Conservation (phyloP, 768 basidiomycete genomes). For the Boletus rubroflammeus region DNA sequence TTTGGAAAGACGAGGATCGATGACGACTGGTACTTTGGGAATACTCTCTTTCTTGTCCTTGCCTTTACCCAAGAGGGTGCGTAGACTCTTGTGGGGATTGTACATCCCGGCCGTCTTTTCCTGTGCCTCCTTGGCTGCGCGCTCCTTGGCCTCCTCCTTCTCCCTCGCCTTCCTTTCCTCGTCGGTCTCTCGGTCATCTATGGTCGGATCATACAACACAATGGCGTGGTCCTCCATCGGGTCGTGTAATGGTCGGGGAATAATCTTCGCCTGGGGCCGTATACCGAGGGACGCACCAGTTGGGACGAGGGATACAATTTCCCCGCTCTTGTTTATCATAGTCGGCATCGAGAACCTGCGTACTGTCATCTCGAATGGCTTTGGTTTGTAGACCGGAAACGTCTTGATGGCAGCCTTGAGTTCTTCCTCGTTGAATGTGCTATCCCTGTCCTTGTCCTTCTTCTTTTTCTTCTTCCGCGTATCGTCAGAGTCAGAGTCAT, state of each 20-base stretch:
- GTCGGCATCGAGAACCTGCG: slow-evolving; percentile 81
- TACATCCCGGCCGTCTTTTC: slow-evolving; percentile 72
- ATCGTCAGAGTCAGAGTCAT: slow-evolving; percentile 54
- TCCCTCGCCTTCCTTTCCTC: slow-evolving; percentile 74
- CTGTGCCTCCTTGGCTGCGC: slow-evolving; percentile 57
- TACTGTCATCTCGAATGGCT: slow-evolving; percentile 59
- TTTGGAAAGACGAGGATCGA: slow-evolving; percentile 83
- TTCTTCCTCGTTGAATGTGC: slow-evolving; percentile 61
- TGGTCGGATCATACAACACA: slow-evolving; percentile 94
- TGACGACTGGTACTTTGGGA: slow-evolving; percentile 92
- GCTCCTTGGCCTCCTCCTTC: slow-evolving; percentile 67
- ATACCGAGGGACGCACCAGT: slow-evolving; percentile 81
- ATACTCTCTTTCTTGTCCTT: slow-evolving; percentile 60
- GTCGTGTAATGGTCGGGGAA: slow-evolving; percentile 92
- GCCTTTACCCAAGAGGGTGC: slow-evolving; percentile 68
- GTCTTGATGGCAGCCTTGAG: slow-evolving; percentile 59
- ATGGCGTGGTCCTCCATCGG: slow-evolving; percentile 98
- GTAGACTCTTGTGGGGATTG: slow-evolving; percentile 92
- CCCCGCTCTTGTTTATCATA: slow-evolving; percentile 71
- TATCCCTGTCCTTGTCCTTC: slow-evolving; percentile 55
- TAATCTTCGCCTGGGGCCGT: slow-evolving; percentile 71
- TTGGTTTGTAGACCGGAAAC: slow-evolving; percentile 79
- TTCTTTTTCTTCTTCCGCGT: slow-evolving; percentile 59
- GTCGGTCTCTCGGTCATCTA: slow-evolving; percentile 88
- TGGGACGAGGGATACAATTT: slow-evolving; percentile 48